Percentiles rank a stretch among this genome's conserved stretches.
These are phyloP conservation scores for Paecilomyces variotii DNA, from an alignment of 2,329 filamentous ascomycete species.

Conservation along the genomic window DNA sequence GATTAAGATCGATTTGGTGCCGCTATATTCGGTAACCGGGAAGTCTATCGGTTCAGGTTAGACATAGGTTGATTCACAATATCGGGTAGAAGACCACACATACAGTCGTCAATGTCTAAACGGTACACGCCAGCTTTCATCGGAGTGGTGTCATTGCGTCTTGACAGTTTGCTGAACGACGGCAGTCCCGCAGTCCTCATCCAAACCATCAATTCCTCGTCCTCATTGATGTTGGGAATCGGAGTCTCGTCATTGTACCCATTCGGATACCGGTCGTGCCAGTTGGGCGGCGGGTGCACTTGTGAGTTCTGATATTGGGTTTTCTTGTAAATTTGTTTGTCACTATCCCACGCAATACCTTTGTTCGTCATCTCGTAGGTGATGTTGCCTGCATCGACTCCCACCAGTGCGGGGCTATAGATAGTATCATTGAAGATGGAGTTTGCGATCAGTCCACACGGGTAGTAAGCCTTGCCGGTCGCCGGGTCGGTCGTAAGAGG, in stretches of 20 bases:
- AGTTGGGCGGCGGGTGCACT: constrained; percentile 80
- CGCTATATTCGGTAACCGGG: constrained; percentile 67
- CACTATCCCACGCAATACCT: constrained; percentile 80
- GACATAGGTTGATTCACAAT: neutral
- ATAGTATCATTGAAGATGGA: constrained; percentile 96
- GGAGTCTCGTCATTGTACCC: constrained; percentile 58
- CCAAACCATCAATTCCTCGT: constrained; percentile 93
- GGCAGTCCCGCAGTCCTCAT: constrained; percentile 95
- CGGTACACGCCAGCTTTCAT: constrained; percentile 68
- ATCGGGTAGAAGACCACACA: constrained; percentile 29
- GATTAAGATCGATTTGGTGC: constrained; percentile 83
- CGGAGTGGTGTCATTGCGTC: constrained; percentile 63
- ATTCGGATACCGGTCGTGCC: constrained; percentile 61
- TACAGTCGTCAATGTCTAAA: constrained; percentile 71
- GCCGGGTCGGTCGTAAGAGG: constrained; percentile 54
- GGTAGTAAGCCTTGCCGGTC: constrained; percentile 70
- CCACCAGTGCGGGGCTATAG: constrained; percentile 54
- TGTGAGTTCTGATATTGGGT: constrained; percentile 58
- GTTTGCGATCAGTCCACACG: constrained; percentile 92
- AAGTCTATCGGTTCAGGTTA: constrained; percentile 55
- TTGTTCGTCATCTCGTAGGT: constrained; percentile 68
- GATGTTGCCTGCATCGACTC: constrained; percentile 31
- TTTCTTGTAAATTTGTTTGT: constrained; percentile 67
- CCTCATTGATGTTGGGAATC: constrained; percentile 63
- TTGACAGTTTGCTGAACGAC: constrained; percentile 86